A percentile compares a stretch with the other conserved stretches of the same genome.
These are phyloP conservation scores for Colletotrichum tropicicola DNA, from an alignment of 2,329 filamentous ascomycete species.

Conservation along the genomic window DNA sequence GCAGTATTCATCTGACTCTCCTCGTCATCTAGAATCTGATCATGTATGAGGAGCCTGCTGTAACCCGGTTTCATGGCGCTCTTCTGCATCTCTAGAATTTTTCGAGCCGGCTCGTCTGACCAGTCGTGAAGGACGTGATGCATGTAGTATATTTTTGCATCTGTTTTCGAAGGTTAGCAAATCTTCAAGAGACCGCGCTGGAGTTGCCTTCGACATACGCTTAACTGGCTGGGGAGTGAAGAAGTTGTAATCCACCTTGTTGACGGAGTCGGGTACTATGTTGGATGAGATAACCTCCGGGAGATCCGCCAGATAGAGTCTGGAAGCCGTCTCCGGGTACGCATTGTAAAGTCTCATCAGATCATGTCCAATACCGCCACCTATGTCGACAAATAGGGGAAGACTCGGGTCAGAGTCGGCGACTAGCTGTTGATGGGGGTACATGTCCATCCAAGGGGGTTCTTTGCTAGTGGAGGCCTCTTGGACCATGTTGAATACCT, in stretches of 20 bases:
- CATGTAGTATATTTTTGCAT: conserved; percentile 59
- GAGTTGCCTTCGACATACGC: too few species aligned
- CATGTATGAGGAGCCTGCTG: conserved; percentile 46
- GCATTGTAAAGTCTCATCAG: background rate
- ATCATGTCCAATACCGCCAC: conserved; percentile 10
- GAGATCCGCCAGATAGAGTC: conserved; percentile 15
- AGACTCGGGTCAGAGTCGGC: background rate
- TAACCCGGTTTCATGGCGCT: conserved; percentile 54
- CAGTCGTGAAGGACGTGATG: conserved; percentile 65
- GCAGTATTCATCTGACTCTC: background rate
- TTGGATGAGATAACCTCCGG: background rate
- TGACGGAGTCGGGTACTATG: background rate
- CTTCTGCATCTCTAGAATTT: conserved; percentile 51
- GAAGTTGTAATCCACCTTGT: conserved; percentile 44
- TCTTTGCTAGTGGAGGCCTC: background rate
- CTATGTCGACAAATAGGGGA: conserved; percentile 14
- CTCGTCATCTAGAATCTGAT: conserved; percentile 46
- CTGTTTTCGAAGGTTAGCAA: too few species aligned
- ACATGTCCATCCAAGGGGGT: conserved; percentile 2
- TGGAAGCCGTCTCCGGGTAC: background rate
- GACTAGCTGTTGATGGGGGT: conserved; percentile 1
- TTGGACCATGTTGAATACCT: conserved; percentile 2
- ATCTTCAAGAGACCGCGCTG: too few species aligned
- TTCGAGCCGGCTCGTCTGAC: conserved; percentile 52
- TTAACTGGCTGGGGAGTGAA: conserved; percentile 47